Evolutionary conservation across 768 basidiomycete genomes (phyloP).

Genomic region (Lentinus brumalis): DNA sequence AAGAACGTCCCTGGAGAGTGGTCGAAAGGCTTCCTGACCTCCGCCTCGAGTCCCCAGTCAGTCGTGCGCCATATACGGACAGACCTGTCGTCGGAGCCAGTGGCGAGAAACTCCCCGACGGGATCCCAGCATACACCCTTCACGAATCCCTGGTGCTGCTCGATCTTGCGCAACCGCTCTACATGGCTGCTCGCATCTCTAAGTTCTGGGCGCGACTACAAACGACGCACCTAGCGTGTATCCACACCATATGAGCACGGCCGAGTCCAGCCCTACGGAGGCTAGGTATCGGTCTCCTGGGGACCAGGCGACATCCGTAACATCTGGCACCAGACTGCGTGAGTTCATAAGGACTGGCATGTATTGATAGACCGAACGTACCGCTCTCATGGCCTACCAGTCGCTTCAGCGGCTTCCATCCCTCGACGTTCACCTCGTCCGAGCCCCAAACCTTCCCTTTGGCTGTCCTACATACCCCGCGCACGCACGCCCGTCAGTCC

Average conservation of each 20-base stretch:
- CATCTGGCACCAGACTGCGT: constrained; percentile 55
- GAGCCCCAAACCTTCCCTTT: constrained; percentile 91
- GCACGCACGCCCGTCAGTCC: constrained; percentile 7
- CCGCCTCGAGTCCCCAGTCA: constrained; percentile 86
- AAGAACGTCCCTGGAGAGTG: constrained; percentile 96
- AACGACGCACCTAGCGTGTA: constrained; percentile 72
- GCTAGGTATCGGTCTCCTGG: constrained; percentile 91
- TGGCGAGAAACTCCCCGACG: constrained; percentile 96
- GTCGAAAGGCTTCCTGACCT: constrained; percentile 88
- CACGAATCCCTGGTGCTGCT: constrained; percentile 93
- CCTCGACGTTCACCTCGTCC: constrained; percentile 94
- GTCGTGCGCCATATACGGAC: constrained; percentile 97
- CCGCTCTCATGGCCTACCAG: constrained; percentile 95
- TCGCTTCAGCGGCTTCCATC: constrained; percentile 92
- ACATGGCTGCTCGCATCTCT: background rate
- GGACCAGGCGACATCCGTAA: constrained; percentile 94
- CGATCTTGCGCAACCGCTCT: constrained; percentile 86
- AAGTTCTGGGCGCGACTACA: background rate
- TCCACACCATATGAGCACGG: constrained; percentile 93
- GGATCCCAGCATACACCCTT: constrained; percentile 99
- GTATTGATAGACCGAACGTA: constrained; percentile 37
- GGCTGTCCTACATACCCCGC: constrained; percentile 54
- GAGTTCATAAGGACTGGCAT: constrained; percentile 6
- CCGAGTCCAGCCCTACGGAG: constrained; percentile 90
- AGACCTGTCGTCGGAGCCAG: constrained; percentile 93